These are phyloP conservation scores for Rhypophila decipiens DNA, from an alignment of 495 filamentous ascomycete species.

Conservation along the genomic window DNA sequence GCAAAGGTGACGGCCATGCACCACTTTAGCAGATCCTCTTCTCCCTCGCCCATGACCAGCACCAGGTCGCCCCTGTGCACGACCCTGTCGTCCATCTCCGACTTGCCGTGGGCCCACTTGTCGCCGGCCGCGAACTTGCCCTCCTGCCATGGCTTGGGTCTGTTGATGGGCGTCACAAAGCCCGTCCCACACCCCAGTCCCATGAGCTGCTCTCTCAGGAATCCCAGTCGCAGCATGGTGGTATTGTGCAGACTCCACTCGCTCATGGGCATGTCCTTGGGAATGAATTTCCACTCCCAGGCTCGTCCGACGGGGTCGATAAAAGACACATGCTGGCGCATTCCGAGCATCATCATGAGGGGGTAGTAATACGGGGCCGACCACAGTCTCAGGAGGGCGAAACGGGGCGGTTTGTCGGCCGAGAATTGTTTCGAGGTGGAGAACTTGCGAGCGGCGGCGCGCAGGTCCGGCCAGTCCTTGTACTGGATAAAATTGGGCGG, in stretches of 20 bases:
- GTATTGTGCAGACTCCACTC: constrained; percentile 40
- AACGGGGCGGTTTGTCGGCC: constrained; percentile 18
- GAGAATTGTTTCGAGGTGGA: constrained; percentile 18
- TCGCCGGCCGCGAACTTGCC: constrained; percentile 11
- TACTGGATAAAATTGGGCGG: constrained; percentile 20
- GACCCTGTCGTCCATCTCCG: constrained; percentile 29
- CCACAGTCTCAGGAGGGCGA: constrained; percentile 43
- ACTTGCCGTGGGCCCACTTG: constrained; percentile 9
- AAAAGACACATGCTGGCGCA: constrained; percentile 27
- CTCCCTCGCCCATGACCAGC: constrained; percentile 41
- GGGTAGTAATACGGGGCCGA: constrained; percentile 47
- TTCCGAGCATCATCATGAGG: constrained; percentile 34
- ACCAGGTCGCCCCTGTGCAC: constrained; percentile 34
- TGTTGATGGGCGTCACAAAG: background rate
- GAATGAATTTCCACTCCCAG: constrained; percentile 46
- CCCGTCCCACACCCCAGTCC: background rate
- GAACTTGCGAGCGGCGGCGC: constrained; percentile 23
- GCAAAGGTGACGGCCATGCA: constrained; percentile 36
- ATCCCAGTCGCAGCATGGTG: constrained; percentile 22
- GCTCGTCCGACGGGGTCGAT: constrained; percentile 30
- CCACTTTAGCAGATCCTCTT: constrained; percentile 33
- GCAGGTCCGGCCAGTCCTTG: constrained; percentile 23
- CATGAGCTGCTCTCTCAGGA: constrained; percentile 16
- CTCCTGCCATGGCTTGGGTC: constrained; percentile 1
- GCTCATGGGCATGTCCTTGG: constrained; percentile 41